Conservation (phyloP, 73 alveolate species). For the Tetrahymena elliotti region DNA sequence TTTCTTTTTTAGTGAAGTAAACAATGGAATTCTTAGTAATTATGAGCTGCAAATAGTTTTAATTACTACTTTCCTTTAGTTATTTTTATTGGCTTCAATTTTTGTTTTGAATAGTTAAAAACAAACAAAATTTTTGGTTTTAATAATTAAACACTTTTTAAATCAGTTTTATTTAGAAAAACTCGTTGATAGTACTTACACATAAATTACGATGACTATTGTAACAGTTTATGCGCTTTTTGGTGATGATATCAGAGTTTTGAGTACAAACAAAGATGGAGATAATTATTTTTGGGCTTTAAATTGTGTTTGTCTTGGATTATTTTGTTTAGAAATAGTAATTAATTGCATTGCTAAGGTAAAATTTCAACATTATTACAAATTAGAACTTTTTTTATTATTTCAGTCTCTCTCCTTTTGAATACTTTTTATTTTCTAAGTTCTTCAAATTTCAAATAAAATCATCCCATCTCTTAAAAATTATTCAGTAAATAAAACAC, state of each 20-base stretch:
- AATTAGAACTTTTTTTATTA: too few species aligned
- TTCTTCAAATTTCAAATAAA: too few species aligned
- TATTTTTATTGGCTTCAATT: not conserved
- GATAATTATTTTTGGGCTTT: conserved; percentile 45
- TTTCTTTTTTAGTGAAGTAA: too few species aligned
- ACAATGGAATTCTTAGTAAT: too few species aligned
- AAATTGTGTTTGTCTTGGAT: not conserved
- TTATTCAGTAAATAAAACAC: not conserved
- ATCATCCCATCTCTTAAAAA: too few species aligned
- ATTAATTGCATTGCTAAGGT: not conserved
- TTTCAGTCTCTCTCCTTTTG: too few species aligned
- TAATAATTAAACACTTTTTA: not conserved
- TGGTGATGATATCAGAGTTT: conserved; percentile 74
- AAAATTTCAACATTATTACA: not conserved
- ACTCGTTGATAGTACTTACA: conserved; percentile 6
- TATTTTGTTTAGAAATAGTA: conserved; percentile 5
- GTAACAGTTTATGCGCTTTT: conserved; percentile 75
- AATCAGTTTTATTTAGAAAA: conserved; percentile 1
- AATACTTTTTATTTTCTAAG: too few species aligned
- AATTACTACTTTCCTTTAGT: not conserved
- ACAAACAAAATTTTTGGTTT: not conserved
- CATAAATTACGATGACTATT: conserved; percentile 45
- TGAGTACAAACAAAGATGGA: conserved; percentile 46
- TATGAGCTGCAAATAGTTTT: too few species aligned
- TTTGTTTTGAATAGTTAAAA: not conserved